Conservation (phyloP, 768 basidiomycete genomes). For the Coprinopsis marcescibilis region DNA sequence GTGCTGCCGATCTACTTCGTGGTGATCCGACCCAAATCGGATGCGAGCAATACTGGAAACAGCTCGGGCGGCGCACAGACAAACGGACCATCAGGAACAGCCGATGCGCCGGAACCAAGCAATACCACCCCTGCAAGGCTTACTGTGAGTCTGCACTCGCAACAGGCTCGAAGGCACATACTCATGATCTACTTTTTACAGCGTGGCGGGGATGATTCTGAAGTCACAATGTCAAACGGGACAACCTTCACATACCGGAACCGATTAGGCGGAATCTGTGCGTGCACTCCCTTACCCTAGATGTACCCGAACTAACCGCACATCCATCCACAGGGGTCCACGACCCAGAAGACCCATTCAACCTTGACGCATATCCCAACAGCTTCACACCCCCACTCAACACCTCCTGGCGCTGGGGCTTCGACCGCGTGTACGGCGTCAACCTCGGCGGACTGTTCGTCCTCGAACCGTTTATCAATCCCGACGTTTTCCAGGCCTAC, state of each 20-base stretch:
- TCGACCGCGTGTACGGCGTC: slow-evolving; percentile 52
- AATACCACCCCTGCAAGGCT: no score
- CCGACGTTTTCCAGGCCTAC: slow-evolving; percentile 58
- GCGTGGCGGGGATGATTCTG: slow-evolving; percentile 62
- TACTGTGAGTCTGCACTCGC: no score
- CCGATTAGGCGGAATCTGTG: slow-evolving; percentile 61
- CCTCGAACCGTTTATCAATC: slow-evolving; percentile 73
- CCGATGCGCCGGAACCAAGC: no score
- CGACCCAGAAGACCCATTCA: slow-evolving; percentile 63
- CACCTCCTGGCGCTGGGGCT: slow-evolving; percentile 60
- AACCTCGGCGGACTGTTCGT: slow-evolving; percentile 76
- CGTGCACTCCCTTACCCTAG: slow-evolving; percentile 18
- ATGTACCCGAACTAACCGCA: neutral
- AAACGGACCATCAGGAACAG: no score
- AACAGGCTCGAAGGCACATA: no score
- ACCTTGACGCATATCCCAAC: slow-evolving; percentile 60
- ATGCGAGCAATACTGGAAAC: no score
- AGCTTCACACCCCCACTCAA: slow-evolving; percentile 71
- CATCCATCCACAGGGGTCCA: slow-evolving; percentile 39
- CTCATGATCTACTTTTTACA: no score
- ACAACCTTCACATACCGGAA: slow-evolving; percentile 66
- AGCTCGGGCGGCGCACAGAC: no score
- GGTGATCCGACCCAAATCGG: no score
- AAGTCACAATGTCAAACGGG: slow-evolving; percentile 55
- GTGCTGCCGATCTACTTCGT: no score